Evolutionary conservation across 306 rosid genomes (phyloP).

Genomic region (Gynostemma pentaphyllum): DNA sequence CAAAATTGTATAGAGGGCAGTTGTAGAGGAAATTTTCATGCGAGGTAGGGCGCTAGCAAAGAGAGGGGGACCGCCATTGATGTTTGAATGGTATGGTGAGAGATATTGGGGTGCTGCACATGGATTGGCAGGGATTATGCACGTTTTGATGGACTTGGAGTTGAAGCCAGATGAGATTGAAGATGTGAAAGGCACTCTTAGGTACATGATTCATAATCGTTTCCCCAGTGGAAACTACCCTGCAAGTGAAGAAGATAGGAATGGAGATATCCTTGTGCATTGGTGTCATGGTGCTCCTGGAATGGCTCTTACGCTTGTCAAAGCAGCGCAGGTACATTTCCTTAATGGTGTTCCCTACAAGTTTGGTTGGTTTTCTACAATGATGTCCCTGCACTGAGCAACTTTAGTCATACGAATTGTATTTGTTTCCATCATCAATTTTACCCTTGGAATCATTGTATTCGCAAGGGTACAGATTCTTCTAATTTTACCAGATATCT

Average conservation of each 20-base stretch:
- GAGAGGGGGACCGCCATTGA: conserved; percentile 44
- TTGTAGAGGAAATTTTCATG: conserved; percentile 42
- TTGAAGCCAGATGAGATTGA: conserved; percentile 57
- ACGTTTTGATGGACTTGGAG: conserved; percentile 63
- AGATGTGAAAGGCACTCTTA: conserved; percentile 57
- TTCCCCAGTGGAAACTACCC: conserved; percentile 62
- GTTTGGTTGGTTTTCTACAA: too few relatives aligned
- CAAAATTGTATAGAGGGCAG: conserved; percentile 18
- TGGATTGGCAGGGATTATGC: conserved; percentile 73
- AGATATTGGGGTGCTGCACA: conserved; percentile 84
- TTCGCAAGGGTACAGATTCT: too few relatives aligned
- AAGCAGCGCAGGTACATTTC: conserved; percentile 61
- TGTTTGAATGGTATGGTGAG: conserved; percentile 75
- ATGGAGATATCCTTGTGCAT: conserved; percentile 53
- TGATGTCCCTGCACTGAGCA: too few relatives aligned
- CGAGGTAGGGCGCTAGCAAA: conserved; percentile 51
- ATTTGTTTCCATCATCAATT: too few relatives aligned
- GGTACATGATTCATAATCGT: conserved; percentile 41
- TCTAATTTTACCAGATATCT: too few relatives aligned
- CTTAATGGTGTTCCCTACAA: neutral
- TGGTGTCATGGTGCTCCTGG: conserved; percentile 91
- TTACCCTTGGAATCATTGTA: too few relatives aligned
- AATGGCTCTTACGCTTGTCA: conserved; percentile 58
- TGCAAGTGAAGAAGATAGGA: conserved; percentile 41
- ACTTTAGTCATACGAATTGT: too few relatives aligned